Percentiles rank a stretch among this genome's conserved stretches.
Evolutionary conservation across 108 stramenopile genomes (phyloP).

Genomic region (Skeletonema grethae): DNA sequence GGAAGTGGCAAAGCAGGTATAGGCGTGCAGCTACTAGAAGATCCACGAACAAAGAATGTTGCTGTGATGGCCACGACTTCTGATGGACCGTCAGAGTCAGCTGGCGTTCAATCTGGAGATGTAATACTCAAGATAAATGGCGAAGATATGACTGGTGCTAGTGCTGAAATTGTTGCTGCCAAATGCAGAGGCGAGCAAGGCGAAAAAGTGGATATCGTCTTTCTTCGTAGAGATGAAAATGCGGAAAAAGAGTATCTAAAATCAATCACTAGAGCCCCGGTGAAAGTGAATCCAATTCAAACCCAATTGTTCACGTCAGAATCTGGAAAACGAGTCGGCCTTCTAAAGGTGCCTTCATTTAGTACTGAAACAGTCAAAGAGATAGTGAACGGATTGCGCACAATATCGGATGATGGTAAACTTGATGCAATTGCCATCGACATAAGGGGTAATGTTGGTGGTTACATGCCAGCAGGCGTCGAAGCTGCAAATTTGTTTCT

Average conservation of each 20-base stretch:
- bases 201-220: conserved; percentile 28
- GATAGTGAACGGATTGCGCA: conserved; percentile 44
- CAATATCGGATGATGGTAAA: conserved; percentile 4
- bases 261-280: conserved; percentile 25
- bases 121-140: conserved; percentile 50
- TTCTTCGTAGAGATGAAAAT: conserved; percentile 30
- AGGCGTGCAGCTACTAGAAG: conserved; percentile 57
- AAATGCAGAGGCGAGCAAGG: conserved; percentile 54
- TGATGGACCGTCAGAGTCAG: conserved; percentile 45
- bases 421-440: conserved; percentile 52
- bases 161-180: conserved; percentile 57
- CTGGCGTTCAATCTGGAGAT: conserved; percentile 56
- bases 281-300: conserved; percentile 31
- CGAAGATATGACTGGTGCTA: conserved; percentile 36
- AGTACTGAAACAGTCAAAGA: conserved; percentile 46
- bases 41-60: conserved; percentile 38
- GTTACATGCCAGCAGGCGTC: conserved; percentile 68
- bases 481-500: conserved; percentile 62
- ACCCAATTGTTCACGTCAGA: conserved; percentile 25
- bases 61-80: conserved; percentile 40
- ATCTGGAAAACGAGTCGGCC: conserved; percentile 38
- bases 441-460: conserved; percentile 63
- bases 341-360: conserved; percentile 52
- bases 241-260: conserved; percentile 7
- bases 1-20: conserved; percentile 37